Evolutionary conservation across 78 protist species (phyloP).

Genomic region (Chrysochromulina parva): DNA sequence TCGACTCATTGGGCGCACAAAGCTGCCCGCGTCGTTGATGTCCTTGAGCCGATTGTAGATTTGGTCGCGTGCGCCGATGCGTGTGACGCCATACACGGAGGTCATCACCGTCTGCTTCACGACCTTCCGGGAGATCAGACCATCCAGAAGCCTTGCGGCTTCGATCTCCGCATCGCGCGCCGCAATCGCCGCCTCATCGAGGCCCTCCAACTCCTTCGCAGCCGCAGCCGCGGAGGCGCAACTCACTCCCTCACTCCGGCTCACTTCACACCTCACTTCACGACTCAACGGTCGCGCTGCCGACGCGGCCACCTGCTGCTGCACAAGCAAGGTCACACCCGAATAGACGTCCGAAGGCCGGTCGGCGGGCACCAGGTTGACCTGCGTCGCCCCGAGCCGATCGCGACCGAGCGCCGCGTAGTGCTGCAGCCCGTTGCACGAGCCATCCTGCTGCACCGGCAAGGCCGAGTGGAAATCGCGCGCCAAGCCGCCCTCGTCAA

Average conservation of each 20-base stretch:
- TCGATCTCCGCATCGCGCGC: neutral
- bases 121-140: slow-evolving; percentile 74
- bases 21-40: neutral
- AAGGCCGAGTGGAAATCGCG: slow-evolving; percentile 40
- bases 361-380: slow-evolving; percentile 72
- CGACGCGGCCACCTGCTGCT: neutral
- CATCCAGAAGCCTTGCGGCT: neutral
- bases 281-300: too few species aligned
- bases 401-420: slow-evolving; percentile 96
- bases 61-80: slow-evolving; percentile 85
- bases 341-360: slow-evolving; percentile 67
- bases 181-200: neutral
- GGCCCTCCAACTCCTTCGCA: neutral
- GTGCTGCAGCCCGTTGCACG: slow-evolving; percentile 95
- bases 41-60: slow-evolving; percentile 59
- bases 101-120: slow-evolving; percentile 97
- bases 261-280: too few species aligned
- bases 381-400: slow-evolving; percentile 73
- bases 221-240: too few species aligned
- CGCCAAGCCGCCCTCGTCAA: slow-evolving; percentile 46
- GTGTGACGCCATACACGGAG: slow-evolving; percentile 92
- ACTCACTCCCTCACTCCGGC: too few species aligned
- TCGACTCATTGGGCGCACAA: neutral
- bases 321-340: slow-evolving; percentile 60
- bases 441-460: slow-evolving; percentile 91